These are phyloP conservation scores for Coleophoma eucalyptorum DNA, from an alignment of 2,329 filamentous ascomycete genomes.

Conservation along the genomic window DNA sequence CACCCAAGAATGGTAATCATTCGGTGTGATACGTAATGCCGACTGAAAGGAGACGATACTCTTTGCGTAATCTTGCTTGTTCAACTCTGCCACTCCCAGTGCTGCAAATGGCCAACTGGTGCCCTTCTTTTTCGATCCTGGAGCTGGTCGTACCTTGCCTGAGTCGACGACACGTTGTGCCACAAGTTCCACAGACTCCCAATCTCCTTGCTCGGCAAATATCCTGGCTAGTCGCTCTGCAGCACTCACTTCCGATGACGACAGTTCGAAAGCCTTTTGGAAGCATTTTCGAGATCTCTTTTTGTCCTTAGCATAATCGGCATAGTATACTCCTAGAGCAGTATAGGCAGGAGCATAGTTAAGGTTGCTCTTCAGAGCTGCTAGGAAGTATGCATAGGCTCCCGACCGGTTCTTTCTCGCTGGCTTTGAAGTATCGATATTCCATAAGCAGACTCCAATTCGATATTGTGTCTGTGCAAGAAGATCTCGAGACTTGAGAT, in stretches of 20 bases:
- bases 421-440: conserved; percentile 67
- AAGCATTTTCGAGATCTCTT: conserved; percentile 88
- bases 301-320: conserved; percentile 85
- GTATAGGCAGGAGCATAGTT: conserved; percentile 91
- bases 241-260: conserved; percentile 77
- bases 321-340: conserved; percentile 84
- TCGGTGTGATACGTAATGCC: conserved; percentile 76
- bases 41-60: conserved; percentile 91
- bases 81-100: conserved; percentile 88
- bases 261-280: conserved; percentile 93
- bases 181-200: conserved; percentile 93
- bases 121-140: conserved; percentile 88
- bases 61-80: conserved; percentile 85
- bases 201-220: conserved; percentile 88
- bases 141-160: conserved; percentile 85
- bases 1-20: conserved; percentile 94
- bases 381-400: conserved; percentile 80
- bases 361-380: conserved; percentile 79
- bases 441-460: conserved; percentile 84
- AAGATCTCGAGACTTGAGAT: conserved; percentile 62
- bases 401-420: conserved; percentile 78
- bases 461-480: conserved; percentile 83
- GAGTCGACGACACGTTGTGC: conserved; percentile 89
- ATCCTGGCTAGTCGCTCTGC: conserved; percentile 81
- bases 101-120: conserved; percentile 96